Evolutionary conservation across 495 filamentous ascomycete genomes (phyloP), one percentile per base, ranked within the genome.

Genomic region (Penicillium coffeae): DNA sequence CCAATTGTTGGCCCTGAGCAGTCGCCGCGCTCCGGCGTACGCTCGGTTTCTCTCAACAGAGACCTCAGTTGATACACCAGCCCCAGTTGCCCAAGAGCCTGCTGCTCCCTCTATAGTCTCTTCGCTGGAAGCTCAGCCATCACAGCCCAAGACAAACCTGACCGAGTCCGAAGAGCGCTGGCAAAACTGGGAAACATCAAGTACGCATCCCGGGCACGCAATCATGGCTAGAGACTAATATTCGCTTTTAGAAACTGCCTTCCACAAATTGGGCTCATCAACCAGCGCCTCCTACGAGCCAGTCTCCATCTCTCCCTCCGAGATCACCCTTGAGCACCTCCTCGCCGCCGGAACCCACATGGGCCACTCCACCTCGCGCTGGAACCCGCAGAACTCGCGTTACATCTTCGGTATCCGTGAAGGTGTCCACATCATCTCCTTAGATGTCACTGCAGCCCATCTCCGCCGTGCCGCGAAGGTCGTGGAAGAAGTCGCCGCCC

Each of bases 351-450:
- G 95, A 65, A 82, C 83, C 21, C 93, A 98, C 73, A 81, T 97
- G 61, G 93, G 93, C 49, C 93, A 97, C 73, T 77, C 85, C 56
- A 93, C 88, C 2, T 89, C 90, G 38, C 81, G 90, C 47, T 98
- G 93, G 93, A 94, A 97, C 72, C 92, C 94, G 12, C 83, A 83
- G 33, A 98, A 97, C 75, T 83, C 88, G 41, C 84, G 89, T 33
- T 97, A 97, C 71, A 97, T 98, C 67, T 91, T 87, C 64, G 93
- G 93, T 59, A 83, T 94, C 51, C 82, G 92, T 15, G 81, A 90
- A 45, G 89, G 86, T 39, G 86, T 96, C 51, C 93, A 98, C 72
- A 92, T 98, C 64, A 93, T 98, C 68, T 86, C 83, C 8, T 82
- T 96, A 2, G 93, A 97, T 61, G 70, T 79, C 44, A 96, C 86